Conservation (phyloP, 2,329 filamentous ascomycete species). For the Phialophora chinensis region DNA sequence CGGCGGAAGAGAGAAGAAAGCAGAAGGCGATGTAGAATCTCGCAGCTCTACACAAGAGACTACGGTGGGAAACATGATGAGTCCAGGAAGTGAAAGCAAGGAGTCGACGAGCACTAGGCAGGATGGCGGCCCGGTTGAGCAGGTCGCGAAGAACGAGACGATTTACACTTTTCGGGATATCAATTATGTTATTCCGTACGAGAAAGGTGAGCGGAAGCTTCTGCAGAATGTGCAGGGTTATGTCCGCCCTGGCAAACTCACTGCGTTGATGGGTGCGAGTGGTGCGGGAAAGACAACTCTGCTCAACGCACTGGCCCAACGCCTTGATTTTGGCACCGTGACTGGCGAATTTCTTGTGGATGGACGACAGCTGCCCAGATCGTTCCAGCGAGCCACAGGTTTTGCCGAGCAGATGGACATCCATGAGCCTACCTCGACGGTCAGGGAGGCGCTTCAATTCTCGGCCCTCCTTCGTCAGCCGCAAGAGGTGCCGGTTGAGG, state of each 20-base stretch:
- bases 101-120: conserved; percentile 42
- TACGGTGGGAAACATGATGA: conserved; percentile 36
- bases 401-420: conserved; percentile 70
- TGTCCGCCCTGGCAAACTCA: conserved; percentile 76
- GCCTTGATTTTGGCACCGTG: conserved; percentile 52
- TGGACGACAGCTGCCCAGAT: conserved; percentile 51
- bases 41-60: conserved; percentile 6
- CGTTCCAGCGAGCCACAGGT: conserved; percentile 61
- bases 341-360: conserved; percentile 54
- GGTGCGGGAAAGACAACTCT: conserved; percentile 57
- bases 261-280: conserved; percentile 73
- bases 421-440: conserved; percentile 69
- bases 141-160: conserved; percentile 68
- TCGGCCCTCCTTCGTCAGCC: conserved; percentile 69
- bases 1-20: conserved; percentile 48
- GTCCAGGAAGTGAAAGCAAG: conserved; percentile 38
- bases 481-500: conserved; percentile 60
- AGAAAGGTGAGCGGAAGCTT: conserved; percentile 54
- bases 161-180: conserved; percentile 87
- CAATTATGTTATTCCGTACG: conserved; percentile 68
- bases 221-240: conserved; percentile 71
- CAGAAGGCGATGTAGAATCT: conserved; percentile 58
- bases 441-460: conserved; percentile 70
- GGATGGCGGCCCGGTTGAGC: conserved; percentile 44
- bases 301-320: conserved; percentile 54